Evolutionary conservation across 805 yeast species (phyloP).

Genomic region (Kluyveromyces dobzhanskii): DNA sequence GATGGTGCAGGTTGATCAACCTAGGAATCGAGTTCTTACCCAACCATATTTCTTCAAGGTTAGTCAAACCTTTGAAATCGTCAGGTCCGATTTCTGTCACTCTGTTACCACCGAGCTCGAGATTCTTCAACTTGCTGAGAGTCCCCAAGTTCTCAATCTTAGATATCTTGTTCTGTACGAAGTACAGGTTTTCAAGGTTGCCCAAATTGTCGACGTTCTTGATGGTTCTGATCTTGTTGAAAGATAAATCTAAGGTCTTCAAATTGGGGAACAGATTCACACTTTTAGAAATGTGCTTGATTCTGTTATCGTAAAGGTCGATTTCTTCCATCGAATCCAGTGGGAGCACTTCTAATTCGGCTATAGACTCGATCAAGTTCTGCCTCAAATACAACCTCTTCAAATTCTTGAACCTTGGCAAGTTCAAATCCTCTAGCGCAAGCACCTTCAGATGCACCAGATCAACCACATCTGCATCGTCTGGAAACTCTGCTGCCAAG

Average conservation of each 20-base stretch:
- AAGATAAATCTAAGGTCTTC: conserved; percentile 68
- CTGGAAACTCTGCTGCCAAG: conserved; percentile 45
- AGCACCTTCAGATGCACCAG: conserved; percentile 62
- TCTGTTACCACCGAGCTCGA: conserved; percentile 87
- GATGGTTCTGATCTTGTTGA: conserved; percentile 81
- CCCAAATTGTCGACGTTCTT: conserved; percentile 62
- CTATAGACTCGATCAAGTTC: conserved; percentile 67
- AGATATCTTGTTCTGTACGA: conserved; percentile 81
- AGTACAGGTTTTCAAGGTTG: conserved; percentile 59
- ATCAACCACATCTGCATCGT: conserved; percentile 54
- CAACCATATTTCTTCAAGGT: conserved; percentile 75
- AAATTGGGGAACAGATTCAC: conserved; percentile 51
- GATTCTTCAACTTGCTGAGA: conserved; percentile 47
- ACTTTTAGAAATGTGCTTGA: conserved; percentile 73
- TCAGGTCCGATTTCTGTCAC: conserved; percentile 37
- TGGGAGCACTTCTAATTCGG: conserved; percentile 56
- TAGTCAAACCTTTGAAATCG: conserved; percentile 44
- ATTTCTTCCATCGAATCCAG: conserved; percentile 57
- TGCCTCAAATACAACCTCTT: conserved; percentile 69
- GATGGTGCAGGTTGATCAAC: conserved; percentile 51
- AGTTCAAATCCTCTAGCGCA: conserved; percentile 51
- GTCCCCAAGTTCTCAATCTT: conserved; percentile 60
- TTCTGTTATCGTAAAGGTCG: conserved; percentile 87
- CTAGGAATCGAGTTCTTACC: conserved; percentile 75
- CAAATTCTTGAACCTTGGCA: conserved; percentile 49